These are phyloP conservation scores for Aspergillus panamensis DNA, from an alignment of 495 filamentous ascomycete genomes.

Conservation along the genomic window DNA sequence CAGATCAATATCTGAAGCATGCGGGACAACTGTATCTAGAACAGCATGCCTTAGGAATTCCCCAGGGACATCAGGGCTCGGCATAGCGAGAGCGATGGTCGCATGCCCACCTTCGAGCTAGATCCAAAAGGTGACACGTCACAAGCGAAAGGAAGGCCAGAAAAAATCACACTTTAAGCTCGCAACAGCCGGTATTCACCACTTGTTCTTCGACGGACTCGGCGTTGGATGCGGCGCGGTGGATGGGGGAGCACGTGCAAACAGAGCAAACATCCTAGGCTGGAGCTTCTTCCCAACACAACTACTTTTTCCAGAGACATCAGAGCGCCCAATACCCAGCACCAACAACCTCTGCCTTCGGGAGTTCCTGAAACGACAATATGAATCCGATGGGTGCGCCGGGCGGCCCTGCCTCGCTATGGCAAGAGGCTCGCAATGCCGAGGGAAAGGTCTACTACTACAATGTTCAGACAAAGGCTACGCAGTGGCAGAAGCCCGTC, in stretches of 20 bases:
- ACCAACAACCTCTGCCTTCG: not conserved
- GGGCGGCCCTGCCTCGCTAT: slow-evolving; percentile 53
- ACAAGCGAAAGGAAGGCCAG: not conserved
- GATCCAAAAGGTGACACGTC: not conserved
- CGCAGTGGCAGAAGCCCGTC: slow-evolving; percentile 90
- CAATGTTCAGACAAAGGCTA: slow-evolving; percentile 79
- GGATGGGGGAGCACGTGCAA: slow-evolving; percentile 23
- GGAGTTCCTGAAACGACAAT: slow-evolving; percentile 11
- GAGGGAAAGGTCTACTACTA: slow-evolving; percentile 94
- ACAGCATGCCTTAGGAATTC: slow-evolving; percentile 70
- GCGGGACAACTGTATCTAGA: slow-evolving; percentile 75
- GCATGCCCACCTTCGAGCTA: slow-evolving; percentile 21
- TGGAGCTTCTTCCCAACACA: slow-evolving; percentile 21
- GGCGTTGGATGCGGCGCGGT: not conserved
- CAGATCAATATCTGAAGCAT: slow-evolving; percentile 62
- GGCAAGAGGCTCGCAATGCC: slow-evolving; percentile 79
- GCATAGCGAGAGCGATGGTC: slow-evolving; percentile 35
- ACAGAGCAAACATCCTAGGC: slow-evolving; percentile 30
- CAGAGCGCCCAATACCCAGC: slow-evolving; percentile 4
- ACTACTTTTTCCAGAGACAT: slow-evolving; percentile 23
- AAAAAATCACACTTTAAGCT: not conserved
- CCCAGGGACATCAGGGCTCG: slow-evolving; percentile 39
- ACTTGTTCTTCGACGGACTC: not conserved
- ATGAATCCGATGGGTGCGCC: slow-evolving; percentile 66
- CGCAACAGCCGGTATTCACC: not conserved